These are phyloP conservation scores for Cucurbita moschata DNA, from an alignment of 306 rosid species.

Conservation along the genomic window DNA sequence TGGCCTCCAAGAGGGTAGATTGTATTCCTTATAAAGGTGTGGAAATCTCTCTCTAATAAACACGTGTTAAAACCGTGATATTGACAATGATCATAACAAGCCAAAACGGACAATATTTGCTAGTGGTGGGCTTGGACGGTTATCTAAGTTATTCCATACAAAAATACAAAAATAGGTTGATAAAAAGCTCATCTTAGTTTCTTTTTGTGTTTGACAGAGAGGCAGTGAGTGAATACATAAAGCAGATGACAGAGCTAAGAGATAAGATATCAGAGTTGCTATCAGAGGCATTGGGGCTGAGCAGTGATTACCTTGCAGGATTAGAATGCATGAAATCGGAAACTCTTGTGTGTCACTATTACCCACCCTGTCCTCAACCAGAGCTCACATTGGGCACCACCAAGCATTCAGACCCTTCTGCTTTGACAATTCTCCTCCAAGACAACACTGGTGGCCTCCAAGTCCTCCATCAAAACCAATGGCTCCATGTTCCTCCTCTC, in stretches of 20 bases:
- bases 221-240: slow-evolving; percentile 37
- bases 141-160: too few relatives aligned
- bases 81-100: too few relatives aligned
- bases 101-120: too few relatives aligned
- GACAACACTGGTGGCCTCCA: slow-evolving; percentile 70
- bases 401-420: slow-evolving; percentile 69
- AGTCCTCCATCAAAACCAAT: slow-evolving; percentile 46
- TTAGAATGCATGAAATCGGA: slow-evolving; percentile 55
- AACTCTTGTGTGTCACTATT: slow-evolving; percentile 54
- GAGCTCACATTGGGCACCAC: slow-evolving; percentile 51
- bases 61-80: too few relatives aligned
- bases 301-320: slow-evolving; percentile 27
- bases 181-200: background rate
- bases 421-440: slow-evolving; percentile 53
- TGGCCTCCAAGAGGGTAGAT: too few relatives aligned
- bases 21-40: too few relatives aligned
- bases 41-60: too few relatives aligned
- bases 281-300: slow-evolving; percentile 59
- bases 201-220: slow-evolving; percentile 21
- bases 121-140: too few relatives aligned
- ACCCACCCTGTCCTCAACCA: slow-evolving; percentile 77
- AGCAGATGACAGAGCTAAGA: slow-evolving; percentile 27
- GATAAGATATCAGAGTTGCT: slow-evolving; percentile 33
- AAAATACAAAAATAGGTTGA: too few relatives aligned
- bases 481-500: slow-evolving; percentile 48